Evolutionary conservation across 306 rosid species (phyloP).

Genomic region (Alnus rubra): DNA sequence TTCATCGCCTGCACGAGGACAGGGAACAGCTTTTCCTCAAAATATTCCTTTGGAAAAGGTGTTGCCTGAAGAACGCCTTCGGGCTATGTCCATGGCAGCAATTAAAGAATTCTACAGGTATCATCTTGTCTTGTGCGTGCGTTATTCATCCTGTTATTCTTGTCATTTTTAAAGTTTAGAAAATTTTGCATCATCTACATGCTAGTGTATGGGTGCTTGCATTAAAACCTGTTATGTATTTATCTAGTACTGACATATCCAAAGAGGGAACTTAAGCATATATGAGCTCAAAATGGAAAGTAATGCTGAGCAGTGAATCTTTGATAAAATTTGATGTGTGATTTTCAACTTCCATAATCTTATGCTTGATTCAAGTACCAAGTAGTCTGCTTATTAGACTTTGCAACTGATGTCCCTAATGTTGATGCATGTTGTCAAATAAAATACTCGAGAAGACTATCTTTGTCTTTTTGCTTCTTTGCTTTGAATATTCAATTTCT

Average conservation of each 20-base stretch:
- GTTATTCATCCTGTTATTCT: slow-evolving; percentile 10
- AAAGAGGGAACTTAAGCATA: neutral
- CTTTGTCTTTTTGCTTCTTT: neutral
- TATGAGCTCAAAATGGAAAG: neutral
- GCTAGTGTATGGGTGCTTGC: neutral
- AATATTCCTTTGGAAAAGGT: slow-evolving; percentile 43
- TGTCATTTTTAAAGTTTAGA: neutral
- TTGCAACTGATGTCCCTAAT: neutral
- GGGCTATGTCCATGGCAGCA: slow-evolving; percentile 65
- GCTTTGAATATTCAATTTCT: neutral
- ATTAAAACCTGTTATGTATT: neutral
- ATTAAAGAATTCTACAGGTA: slow-evolving; percentile 95
- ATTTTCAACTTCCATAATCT: neutral
- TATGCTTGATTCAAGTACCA: neutral
- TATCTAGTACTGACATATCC: neutral
- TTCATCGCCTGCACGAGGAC: slow-evolving; percentile 49
- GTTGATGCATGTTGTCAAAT: neutral
- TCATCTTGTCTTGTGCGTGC: slow-evolving; percentile 11
- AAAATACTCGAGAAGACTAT: neutral
- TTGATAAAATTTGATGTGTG: neutral
- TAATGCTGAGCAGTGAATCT: neutral
- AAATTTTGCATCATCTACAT: neutral
- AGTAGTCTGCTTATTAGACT: neutral
- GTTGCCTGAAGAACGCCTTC: slow-evolving; percentile 55
- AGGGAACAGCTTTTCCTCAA: slow-evolving; percentile 42